Percentiles rank a stretch among this genome's conserved stretches.
phyloP scores from a whole-genome alignment of 2,329 filamentous ascomycete genomes.

The Claviceps sp. region DNA sequence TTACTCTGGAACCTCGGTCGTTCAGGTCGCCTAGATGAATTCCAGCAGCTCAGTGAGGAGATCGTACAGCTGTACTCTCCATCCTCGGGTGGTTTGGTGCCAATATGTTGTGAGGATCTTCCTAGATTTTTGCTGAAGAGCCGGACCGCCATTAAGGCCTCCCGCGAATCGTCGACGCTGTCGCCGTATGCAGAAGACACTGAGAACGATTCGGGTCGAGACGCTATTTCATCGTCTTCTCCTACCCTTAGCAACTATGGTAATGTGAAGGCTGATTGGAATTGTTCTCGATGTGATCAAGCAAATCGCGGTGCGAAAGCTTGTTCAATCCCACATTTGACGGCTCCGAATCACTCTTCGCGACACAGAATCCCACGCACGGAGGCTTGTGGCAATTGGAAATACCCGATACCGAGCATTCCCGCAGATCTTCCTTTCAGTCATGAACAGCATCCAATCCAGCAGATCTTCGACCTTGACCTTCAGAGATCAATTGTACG shows the following conservation, averaged over 20 bases:
- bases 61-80: conserved; percentile 26
- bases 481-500: conserved; percentile 29
- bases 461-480: conserved; percentile 28
- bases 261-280: neutral
- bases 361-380: neutral
- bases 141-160: neutral
- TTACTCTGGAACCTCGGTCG: conserved; percentile 31
- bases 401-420: conserved; percentile 12
- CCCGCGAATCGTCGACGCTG: neutral
- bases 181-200: neutral
- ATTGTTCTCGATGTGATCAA: neutral
- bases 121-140: conserved; percentile 12
- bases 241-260: neutral
- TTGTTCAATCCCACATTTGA: neutral
- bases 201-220: neutral
- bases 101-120: conserved; percentile 30
- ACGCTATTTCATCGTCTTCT: neutral
- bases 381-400: neutral
- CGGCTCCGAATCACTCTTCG: neutral
- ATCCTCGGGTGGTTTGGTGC: conserved; percentile 21
- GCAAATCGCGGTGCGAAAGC: neutral
- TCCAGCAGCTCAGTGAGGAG: conserved; percentile 30
- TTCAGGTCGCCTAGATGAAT: conserved; percentile 28
- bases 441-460: conserved; percentile 32
- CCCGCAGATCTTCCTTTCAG: conserved; percentile 27